These are phyloP conservation scores for Pestalotiopsis fici DNA, from an alignment of 2,329 filamentous ascomycete species.

Conservation along the genomic window DNA sequence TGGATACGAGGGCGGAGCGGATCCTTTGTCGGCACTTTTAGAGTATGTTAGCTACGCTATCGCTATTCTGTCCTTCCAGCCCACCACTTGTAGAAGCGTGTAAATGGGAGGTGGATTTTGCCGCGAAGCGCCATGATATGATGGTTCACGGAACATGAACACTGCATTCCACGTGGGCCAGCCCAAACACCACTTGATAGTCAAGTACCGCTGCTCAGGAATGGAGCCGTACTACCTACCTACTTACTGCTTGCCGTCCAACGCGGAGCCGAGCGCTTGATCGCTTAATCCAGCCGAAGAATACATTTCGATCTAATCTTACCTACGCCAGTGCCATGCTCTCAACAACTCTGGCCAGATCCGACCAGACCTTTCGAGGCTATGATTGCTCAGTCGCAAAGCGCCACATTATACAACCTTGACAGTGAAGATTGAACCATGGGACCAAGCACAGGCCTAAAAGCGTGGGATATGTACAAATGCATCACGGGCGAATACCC, in stretches of 20 bases:
- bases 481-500: not conserved
- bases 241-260: not conserved
- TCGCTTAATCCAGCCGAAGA: not conserved
- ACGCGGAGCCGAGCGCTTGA: not conserved
- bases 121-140: not conserved
- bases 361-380: not conserved
- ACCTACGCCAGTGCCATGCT: not conserved
- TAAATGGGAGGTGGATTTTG: not conserved
- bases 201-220: not conserved
- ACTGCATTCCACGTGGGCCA: not conserved
- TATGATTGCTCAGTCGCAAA: not conserved
- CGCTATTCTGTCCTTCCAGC: not conserved
- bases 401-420: not conserved
- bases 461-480: not conserved
- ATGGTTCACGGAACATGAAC: not conserved
- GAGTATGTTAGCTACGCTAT: not conserved
- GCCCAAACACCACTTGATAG: not conserved
- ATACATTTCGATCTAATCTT: not conserved
- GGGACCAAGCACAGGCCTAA: not conserved
- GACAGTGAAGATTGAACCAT: not conserved
- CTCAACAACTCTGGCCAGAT: not conserved
- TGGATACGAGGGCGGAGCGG: not conserved
- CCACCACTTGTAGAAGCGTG: not conserved
- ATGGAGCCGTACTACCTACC: not conserved
- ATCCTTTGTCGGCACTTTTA: not conserved